Evolutionary conservation across 306 rosid genomes (phyloP).

Genomic region (Trifolium subterraneum): DNA sequence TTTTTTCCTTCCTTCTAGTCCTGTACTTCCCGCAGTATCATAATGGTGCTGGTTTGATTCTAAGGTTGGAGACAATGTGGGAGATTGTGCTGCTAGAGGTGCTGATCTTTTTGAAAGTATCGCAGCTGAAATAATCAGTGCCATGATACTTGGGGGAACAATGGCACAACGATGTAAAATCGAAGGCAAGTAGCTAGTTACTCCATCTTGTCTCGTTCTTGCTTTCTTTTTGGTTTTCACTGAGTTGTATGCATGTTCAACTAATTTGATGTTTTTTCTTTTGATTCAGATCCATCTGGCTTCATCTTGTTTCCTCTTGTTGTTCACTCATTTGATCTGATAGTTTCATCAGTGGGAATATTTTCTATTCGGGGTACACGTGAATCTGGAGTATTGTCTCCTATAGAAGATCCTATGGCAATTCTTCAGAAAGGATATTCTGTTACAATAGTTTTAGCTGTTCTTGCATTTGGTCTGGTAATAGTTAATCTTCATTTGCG

Average conservation of each 20-base stretch:
- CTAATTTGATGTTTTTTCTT: conserved; percentile 47
- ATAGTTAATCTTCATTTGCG: conserved; percentile 46
- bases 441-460: conserved; percentile 83
- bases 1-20: conserved; percentile 18
- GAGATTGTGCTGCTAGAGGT: conserved; percentile 99
- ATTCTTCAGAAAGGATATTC: conserved; percentile 97
- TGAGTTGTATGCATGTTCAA: conserved; percentile 32
- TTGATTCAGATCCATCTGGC: conserved; percentile 92
- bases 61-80: conserved; percentile 98
- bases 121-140: conserved; percentile 98
- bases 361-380: conserved; percentile 91
- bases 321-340: conserved; percentile 92
- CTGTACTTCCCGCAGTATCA: conserved; percentile 27
- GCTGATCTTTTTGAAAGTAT: conserved; percentile 99
- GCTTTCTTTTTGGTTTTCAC: conserved; percentile 24
- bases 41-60: conserved; percentile 42
- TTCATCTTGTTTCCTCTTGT: conserved; percentile 99
- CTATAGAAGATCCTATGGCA: conserved; percentile 93
- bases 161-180: conserved; percentile 96
- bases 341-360: conserved; percentile 89
- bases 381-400: conserved; percentile 71
- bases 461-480: conserved; percentile 92
- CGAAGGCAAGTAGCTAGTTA: conserved; percentile 60
- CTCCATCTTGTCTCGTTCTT: conserved; percentile 23
- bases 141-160: conserved; percentile 98